Conservation (phyloP, 2,329 filamentous ascomycete species). For the Camillea tinctor region DNA sequence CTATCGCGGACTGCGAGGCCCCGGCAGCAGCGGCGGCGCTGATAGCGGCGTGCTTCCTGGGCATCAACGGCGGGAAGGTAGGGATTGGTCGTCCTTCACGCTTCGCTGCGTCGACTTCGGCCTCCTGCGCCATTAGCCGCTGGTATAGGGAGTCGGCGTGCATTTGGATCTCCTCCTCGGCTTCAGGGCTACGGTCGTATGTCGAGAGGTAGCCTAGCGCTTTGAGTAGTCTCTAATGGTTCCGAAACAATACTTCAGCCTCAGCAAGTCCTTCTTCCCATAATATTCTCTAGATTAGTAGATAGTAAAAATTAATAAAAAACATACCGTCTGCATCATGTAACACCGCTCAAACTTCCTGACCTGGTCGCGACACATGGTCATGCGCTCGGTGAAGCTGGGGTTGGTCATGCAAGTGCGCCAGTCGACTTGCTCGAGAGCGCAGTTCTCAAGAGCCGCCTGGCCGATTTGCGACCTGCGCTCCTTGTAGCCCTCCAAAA, state of each 20-base stretch:
- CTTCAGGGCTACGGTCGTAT: slow-evolving; percentile 59
- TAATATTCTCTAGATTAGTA: background rate
- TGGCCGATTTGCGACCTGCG: slow-evolving; percentile 74
- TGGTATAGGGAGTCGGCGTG: slow-evolving; percentile 91
- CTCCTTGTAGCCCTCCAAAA: slow-evolving; percentile 82
- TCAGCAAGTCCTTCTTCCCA: background rate
- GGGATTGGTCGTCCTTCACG: slow-evolving; percentile 58
- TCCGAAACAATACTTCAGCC: slow-evolving; percentile 3
- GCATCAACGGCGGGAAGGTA: slow-evolving; percentile 57
- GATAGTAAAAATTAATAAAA: too few relatives aligned
- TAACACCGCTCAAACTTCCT: slow-evolving; percentile 82
- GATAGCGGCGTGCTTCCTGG: slow-evolving; percentile 28
- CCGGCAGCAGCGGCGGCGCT: slow-evolving; percentile 8
- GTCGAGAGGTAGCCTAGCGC: slow-evolving; percentile 82
- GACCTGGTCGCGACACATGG: slow-evolving; percentile 79
- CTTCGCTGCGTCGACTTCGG: slow-evolving; percentile 67
- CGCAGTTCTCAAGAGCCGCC: slow-evolving; percentile 91
- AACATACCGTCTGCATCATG: slow-evolving; percentile 73
- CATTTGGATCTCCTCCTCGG: slow-evolving; percentile 91
- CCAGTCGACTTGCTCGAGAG: slow-evolving; percentile 80
- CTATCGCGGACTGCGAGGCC: slow-evolving; percentile 19
- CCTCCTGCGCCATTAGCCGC: slow-evolving; percentile 81
- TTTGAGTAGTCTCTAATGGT: slow-evolving; percentile 73
- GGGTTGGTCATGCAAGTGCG: slow-evolving; percentile 79
- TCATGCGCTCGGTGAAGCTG: slow-evolving; percentile 64